phyloP scores from a whole-genome alignment of 768 basidiomycete species.

The Myochromella boudieri region DNA sequence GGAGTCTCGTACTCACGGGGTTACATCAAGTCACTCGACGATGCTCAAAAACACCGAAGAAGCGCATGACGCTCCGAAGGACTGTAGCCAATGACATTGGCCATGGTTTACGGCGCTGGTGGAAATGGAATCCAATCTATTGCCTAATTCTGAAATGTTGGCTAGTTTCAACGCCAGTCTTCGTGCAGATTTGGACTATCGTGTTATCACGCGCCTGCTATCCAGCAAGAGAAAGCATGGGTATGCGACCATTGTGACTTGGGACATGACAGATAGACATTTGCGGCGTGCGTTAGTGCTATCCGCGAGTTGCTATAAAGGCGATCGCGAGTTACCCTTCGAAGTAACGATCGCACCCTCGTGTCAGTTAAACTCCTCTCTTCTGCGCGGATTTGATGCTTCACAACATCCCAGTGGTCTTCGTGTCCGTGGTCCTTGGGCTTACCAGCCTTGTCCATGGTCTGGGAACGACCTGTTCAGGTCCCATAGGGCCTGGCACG shows the following conservation, averaged over 20 bases:
- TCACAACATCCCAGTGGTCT: constrained; percentile 5
- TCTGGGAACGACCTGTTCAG: constrained; percentile 43
- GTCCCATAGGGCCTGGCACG: constrained; percentile 47
- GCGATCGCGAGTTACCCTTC: not conserved
- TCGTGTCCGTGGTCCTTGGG: constrained; percentile 9
- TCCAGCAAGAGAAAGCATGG: constrained; percentile 2
- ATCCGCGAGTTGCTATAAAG: not conserved
- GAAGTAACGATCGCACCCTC: not conserved
- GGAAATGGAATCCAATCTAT: not conserved
- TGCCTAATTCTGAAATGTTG: constrained; percentile 2
- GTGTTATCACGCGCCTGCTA: not conserved
- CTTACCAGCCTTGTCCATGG: constrained; percentile 20
- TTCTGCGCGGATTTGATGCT: constrained; percentile 2
- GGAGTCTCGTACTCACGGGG: not conserved
- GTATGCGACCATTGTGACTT: constrained; percentile 1
- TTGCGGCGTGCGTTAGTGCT: not conserved
- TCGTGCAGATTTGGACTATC: constrained; percentile 1
- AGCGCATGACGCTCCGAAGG: not conserved
- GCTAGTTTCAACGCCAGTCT: not conserved
- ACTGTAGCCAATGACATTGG: not conserved
- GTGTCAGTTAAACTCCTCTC: not conserved
- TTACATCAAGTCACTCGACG: not conserved
- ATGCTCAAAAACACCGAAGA: not conserved
- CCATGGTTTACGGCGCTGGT: too few relatives aligned
- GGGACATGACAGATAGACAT: not conserved